Conservation (phyloP, 2,329 filamentous ascomycete genomes). For the Aspergillus sp. region DNA sequence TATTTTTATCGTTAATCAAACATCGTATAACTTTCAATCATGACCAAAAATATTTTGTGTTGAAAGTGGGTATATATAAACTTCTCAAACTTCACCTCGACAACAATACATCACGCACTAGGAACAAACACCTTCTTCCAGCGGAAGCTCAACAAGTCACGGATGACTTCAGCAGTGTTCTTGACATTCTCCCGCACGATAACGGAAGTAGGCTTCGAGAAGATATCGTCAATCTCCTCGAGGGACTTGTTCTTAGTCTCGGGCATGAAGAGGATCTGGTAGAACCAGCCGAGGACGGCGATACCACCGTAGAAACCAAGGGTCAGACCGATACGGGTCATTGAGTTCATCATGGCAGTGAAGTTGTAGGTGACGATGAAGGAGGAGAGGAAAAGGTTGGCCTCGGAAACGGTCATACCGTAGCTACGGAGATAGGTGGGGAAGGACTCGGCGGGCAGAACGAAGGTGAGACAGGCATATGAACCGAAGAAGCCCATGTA, state of each 20-base stretch:
- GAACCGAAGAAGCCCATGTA: constrained; percentile 67
- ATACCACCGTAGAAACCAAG: constrained; percentile 73
- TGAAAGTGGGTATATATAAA: too few species aligned
- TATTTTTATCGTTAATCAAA: too few species aligned
- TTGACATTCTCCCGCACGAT: constrained; percentile 57
- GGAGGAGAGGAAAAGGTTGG: constrained; percentile 64
- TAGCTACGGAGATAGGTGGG: constrained; percentile 68
- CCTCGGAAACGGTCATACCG: constrained; percentile 68
- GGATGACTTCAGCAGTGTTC: constrained; percentile 30
- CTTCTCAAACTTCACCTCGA: too few species aligned
- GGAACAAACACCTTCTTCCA: too few species aligned
- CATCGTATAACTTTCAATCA: too few species aligned
- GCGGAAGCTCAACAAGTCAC: too few species aligned
- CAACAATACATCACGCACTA: too few species aligned
- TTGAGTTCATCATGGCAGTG: constrained; percentile 62
- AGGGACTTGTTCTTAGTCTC: constrained; percentile 67
- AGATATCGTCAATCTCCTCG: constrained; percentile 67
- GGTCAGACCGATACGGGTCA: constrained; percentile 60
- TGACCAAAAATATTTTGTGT: too few species aligned
- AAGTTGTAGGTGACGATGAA: constrained; percentile 77
- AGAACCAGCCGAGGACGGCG: constrained; percentile 64
- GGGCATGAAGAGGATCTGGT: constrained; percentile 71
- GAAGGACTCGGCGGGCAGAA: constrained; percentile 65
- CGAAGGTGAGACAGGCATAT: constrained; percentile 62
- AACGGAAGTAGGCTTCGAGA: constrained; percentile 58